A percentile compares a stretch with the other conserved stretches of the same genome.
phyloP scores from a whole-genome alignment of 31 red algal species.

The Bonnemaisonia californica region DNA sequence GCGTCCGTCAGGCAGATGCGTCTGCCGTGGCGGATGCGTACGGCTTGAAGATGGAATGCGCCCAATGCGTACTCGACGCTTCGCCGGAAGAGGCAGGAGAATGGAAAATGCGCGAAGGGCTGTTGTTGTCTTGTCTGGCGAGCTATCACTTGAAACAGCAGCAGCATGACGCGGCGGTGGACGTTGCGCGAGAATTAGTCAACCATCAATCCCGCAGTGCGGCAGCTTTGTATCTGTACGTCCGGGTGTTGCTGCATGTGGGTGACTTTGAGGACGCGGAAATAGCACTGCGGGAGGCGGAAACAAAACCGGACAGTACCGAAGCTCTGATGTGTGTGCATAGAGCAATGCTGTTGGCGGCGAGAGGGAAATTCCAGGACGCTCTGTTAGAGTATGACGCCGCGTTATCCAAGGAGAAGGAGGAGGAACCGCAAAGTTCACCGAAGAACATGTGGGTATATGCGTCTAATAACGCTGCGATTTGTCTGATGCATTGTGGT shows the following conservation, averaged over 20 bases:
- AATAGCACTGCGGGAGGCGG: slow-evolving; percentile 19
- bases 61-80: neutral
- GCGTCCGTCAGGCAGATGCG: slow-evolving; percentile 36
- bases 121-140: slow-evolving; percentile 33
- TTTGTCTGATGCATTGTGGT: slow-evolving; percentile 60
- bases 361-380: slow-evolving; percentile 5
- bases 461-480: slow-evolving; percentile 53
- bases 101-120: neutral
- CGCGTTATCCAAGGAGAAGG: neutral
- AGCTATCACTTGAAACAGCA: slow-evolving; percentile 39
- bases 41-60: neutral
- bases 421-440: neutral
- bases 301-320: neutral
- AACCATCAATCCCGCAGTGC: neutral
- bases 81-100: too few species aligned
- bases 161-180: slow-evolving; percentile 63
- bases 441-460: neutral
- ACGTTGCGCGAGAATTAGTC: slow-evolving; percentile 44
- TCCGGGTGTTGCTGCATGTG: slow-evolving; percentile 43
- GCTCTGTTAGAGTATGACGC: slow-evolving; percentile 38
- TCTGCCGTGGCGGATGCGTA: slow-evolving; percentile 45
- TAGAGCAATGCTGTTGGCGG: slow-evolving; percentile 43
- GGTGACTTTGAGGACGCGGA: slow-evolving; percentile 55
- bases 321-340: slow-evolving; percentile 19
- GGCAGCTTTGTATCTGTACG: slow-evolving; percentile 40